phyloP scores from a whole-genome alignment of 805 yeast species.

The Naumovozyma dairenensis region DNA sequence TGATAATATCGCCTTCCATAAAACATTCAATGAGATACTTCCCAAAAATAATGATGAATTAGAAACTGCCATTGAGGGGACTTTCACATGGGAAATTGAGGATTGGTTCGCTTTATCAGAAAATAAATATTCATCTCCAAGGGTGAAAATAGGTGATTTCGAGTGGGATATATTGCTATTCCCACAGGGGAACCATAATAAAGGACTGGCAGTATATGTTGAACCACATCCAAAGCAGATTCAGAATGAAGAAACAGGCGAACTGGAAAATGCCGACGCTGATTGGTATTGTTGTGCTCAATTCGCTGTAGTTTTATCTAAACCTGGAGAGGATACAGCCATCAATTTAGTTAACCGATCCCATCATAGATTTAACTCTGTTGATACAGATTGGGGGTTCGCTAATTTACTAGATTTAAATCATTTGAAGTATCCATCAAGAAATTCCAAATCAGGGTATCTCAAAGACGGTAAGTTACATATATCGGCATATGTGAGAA shows the following conservation, averaged over 20 bases:
- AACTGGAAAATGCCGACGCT: slow-evolving; percentile 27
- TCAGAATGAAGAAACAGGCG: slow-evolving; percentile 21
- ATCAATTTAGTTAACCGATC: slow-evolving; percentile 55
- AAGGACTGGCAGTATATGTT: slow-evolving; percentile 61
- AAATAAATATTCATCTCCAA: slow-evolving; percentile 32
- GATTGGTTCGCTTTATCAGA: slow-evolving; percentile 39
- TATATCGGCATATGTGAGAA: slow-evolving; percentile 66
- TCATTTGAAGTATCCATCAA: slow-evolving; percentile 33
- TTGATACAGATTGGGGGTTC: slow-evolving; percentile 95
- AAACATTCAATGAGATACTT: slow-evolving; percentile 15
- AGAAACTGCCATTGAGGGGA: slow-evolving; percentile 24
- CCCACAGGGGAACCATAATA: slow-evolving; percentile 61
- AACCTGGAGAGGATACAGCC: slow-evolving; percentile 54
- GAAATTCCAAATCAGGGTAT: slow-evolving; percentile 32
- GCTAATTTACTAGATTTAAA: slow-evolving; percentile 58
- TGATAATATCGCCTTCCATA: slow-evolving; percentile 16
- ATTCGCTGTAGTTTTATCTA: slow-evolving; percentile 76
- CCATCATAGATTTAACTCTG: slow-evolving; percentile 64
- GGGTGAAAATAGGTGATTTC: slow-evolving; percentile 48
- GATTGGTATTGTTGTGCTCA: slow-evolving; percentile 89
- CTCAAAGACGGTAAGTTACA: slow-evolving; percentile 49
- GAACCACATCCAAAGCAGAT: slow-evolving; percentile 48
- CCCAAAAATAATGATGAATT: slow-evolving; percentile 15
- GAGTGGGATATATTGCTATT: slow-evolving; percentile 66
- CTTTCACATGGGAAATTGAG: slow-evolving; percentile 42